Base-by-base conservation (phyloP, 768 basidiomycete species). In the Tricholoma sp. region DNA sequence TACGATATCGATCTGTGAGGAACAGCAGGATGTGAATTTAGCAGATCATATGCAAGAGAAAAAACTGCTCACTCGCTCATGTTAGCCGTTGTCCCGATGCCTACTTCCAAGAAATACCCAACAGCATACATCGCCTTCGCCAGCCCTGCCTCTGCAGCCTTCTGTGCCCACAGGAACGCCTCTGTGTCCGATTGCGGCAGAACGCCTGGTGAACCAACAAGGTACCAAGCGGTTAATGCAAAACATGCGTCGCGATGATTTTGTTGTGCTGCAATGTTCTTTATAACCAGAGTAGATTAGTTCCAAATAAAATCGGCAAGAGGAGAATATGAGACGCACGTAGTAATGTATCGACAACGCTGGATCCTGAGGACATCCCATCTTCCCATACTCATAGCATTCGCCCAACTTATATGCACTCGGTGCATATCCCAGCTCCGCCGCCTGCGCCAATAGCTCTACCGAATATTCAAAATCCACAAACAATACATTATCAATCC, bases 261-360 rank as follows among this genome's bases (percentile, higher is more conserved):
- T 74, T 98, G 95, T 67, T 98, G 96, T 2, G 97, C 97, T 29
- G 96, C 96, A 62, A 98, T 98, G 66, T 98, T 98, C 92, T 94
- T 66, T 8, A 32, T 47, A n/a, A 47, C 52, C 62, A 50, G 62
- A 54, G 47, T n/a, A 45, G 34, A 19, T 58, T 19, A 63, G 41
- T 59, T 51, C 55, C 56, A 58, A 50, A 37, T 24, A 54, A 55
- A 19, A 59, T 46, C 12, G 37, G 37, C 47, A 56, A 21, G 34
- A 52, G 54, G 34, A 52, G 54, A 52, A 57, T 19, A 56, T n/a
- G 39, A 56, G n/a, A 81, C 90, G 69, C 72, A 96, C 94, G 71
- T 99, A 98, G 72, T 98, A 98, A 73, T 99, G 97, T 64, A 99
- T 99, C 47, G 93, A 96, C 56, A 99, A 77, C 27, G 97, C 97